Evolutionary conservation across 495 filamentous ascomycete genomes (phyloP), one percentile per base, ranked within the genome.

Genomic region (Hypoxylon perforatum): DNA sequence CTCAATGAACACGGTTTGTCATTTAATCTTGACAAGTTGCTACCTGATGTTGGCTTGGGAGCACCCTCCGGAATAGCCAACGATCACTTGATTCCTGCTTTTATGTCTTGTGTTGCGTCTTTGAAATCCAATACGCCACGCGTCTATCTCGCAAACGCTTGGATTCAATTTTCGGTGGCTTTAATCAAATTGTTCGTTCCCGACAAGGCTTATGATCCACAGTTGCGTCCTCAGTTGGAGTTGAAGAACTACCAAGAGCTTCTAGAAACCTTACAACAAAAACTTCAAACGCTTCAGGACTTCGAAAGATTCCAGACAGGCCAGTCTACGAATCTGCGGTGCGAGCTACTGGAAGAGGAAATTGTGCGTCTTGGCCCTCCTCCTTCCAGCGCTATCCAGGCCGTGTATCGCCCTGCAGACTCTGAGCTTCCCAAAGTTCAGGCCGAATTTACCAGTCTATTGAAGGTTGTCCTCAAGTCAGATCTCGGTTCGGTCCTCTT

Each of bases 121-220:
- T 67, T 56, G 14, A 70, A 68, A 2, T 53, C 67, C 18, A 51
- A 67, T 6, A 68, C 65, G 6, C 71, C 71, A 7, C 62, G 70
- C 10, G 70, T 67, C n/a, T 77, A 75, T 19, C 74, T 76, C 1
- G 80, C 82, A 4, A 66, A 82, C 1, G 88, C 91, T 5, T 93
- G 90, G 90, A 74, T 86, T 4, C 76, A 85, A 25, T 90, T 92
- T 57, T 85, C 87, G 3, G 59, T 89, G 1, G 89, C 83, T 0
- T 85, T 84, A 48, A 77, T 99, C 23, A 84, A 85, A 44, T 83
- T 97, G 7, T 98, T 93, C 68, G 88, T 97, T 3, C 93, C 96
- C 0, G 89, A 96, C 73, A 87, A 87, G 70, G 84, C 90, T 2
- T 94, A 91, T 60, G 95, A 99, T 74, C 95, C 95, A 11, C 92